Evolutionary conservation across 2,329 filamentous ascomycete genomes (phyloP).

Genomic region (Curvularia lunata): DNA sequence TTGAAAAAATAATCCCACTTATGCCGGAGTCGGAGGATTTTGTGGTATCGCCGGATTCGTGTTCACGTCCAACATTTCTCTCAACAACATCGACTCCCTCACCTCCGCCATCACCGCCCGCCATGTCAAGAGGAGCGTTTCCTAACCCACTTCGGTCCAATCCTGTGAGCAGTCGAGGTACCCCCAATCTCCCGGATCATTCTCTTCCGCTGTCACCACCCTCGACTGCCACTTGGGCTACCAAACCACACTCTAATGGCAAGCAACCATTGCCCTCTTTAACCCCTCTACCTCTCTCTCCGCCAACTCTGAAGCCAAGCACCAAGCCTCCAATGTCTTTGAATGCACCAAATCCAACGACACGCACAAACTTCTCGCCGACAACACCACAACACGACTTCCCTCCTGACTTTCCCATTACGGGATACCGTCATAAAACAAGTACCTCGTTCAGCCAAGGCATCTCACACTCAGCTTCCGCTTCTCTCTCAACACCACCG

Average conservation of each 20-base stretch:
- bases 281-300: constrained; percentile 43
- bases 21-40: constrained; percentile 21
- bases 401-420: constrained; percentile 19
- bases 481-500: constrained; percentile 22
- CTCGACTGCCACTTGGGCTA: constrained; percentile 27
- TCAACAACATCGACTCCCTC: constrained; percentile 45
- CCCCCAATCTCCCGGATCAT: constrained; percentile 26
- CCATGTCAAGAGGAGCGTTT: constrained; percentile 32
- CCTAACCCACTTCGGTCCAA: constrained; percentile 34
- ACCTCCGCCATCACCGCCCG: constrained; percentile 39
- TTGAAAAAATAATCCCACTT: constrained; percentile 25
- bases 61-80: constrained; percentile 42
- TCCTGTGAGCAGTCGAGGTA: constrained; percentile 21
- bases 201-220: constrained; percentile 36
- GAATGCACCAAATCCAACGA: constrained; percentile 42
- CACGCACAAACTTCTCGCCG: constrained; percentile 40
- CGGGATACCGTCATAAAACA: constrained; percentile 20
- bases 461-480: constrained; percentile 31
- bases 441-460: not conserved
- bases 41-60: constrained; percentile 16
- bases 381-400: constrained; percentile 22
- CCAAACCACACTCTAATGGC: constrained; percentile 10
- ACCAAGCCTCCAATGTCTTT: constrained; percentile 41
- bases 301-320: constrained; percentile 43
- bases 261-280: constrained; percentile 35